Evolutionary conservation across 2,329 filamentous ascomycete species (phyloP).

Genomic region (Lasiodiplodia sp.): DNA sequence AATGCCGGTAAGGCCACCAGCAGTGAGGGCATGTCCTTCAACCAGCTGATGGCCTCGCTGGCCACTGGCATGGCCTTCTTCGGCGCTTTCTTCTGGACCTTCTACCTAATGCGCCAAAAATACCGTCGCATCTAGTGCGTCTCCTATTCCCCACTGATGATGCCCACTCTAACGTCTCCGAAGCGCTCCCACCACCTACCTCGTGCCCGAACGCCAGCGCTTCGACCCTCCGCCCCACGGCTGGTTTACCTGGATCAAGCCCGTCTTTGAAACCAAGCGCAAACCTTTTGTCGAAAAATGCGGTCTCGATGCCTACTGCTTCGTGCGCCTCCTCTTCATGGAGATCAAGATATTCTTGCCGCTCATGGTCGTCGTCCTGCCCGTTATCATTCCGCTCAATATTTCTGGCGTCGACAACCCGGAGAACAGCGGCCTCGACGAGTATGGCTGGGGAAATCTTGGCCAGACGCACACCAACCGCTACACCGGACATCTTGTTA

Average conservation of each 20-base stretch:
- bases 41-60: conserved; percentile 26
- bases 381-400: conserved; percentile 87
- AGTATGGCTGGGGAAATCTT: conserved; percentile 89
- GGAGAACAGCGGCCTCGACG: conserved; percentile 68
- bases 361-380: conserved; percentile 77
- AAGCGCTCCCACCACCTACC: conserved; percentile 83
- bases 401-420: conserved; percentile 72
- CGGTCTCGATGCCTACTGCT: conserved; percentile 96
- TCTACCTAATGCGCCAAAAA: conserved; percentile 78
- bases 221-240: conserved; percentile 74
- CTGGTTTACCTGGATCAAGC: conserved; percentile 61
- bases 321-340: conserved; percentile 86
- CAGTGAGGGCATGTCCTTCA: conserved; percentile 24
- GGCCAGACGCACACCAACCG: conserved; percentile 65
- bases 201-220: conserved; percentile 84
- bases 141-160: conserved; percentile 30
- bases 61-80: conserved; percentile 19
- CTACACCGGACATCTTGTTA: conserved; percentile 83
- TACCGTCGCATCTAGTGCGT: conserved; percentile 82
- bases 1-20: conserved; percentile 19
- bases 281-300: conserved; percentile 42
- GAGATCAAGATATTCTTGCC: conserved; percentile 92
- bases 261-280: conserved; percentile 36
- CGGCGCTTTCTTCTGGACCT: conserved; percentile 53
- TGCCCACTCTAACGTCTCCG: conserved; percentile 22